A percentile compares a stretch with the other conserved stretches of the same genome.
Evolutionary conservation across 176 grass and related monocot species (phyloP).

Genomic region (Musa schizocarpa): DNA sequence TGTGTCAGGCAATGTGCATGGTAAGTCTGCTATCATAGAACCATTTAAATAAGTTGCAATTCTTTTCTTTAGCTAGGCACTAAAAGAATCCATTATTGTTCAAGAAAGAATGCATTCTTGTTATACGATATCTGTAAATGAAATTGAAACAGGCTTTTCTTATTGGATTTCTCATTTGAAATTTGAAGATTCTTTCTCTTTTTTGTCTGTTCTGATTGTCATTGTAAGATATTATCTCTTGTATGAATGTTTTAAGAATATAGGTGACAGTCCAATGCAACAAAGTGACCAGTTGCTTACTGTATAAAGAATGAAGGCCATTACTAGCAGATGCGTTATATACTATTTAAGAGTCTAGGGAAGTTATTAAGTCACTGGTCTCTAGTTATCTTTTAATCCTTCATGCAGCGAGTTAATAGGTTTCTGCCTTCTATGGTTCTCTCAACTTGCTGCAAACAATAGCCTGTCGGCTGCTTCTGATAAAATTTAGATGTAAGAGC

Average conservation of each 20-base stretch:
- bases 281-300: neutral
- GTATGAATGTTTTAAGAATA: neutral
- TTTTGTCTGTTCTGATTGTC: neutral
- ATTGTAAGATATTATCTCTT: neutral
- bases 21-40: constrained; percentile 22
- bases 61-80: constrained; percentile 11
- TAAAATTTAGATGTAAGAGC: neutral
- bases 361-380: neutral
- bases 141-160: neutral
- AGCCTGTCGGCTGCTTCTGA: neutral
- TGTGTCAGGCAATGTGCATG: constrained; percentile 75
- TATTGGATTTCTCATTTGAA: neutral
- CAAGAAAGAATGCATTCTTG: neutral
- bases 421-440: neutral
- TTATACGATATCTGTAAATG: neutral
- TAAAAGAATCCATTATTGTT: neutral
- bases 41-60: neutral
- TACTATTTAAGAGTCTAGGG: neutral
- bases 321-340: neutral
- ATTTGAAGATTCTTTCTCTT: neutral
- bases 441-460: neutral
- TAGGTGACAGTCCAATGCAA: neutral
- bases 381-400: no score
- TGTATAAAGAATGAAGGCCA: neutral
- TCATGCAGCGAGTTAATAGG: no score